A percentile compares a stretch with the other conserved stretches of the same genome.
Conservation (phyloP, 371 early-diverging fungal genomes). For the Mucor lusitanicus region DNA sequence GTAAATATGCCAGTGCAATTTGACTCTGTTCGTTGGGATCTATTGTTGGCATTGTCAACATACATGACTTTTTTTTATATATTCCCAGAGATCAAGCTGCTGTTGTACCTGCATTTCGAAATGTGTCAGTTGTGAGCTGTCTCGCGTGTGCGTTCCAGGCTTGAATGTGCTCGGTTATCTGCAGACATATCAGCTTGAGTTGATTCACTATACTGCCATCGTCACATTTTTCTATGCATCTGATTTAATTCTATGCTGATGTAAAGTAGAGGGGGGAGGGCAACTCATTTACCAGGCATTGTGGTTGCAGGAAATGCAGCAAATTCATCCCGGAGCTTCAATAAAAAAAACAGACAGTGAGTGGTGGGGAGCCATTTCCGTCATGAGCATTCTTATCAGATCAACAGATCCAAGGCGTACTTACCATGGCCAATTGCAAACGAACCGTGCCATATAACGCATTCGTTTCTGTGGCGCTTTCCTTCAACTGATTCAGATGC, state of each 20-base stretch:
- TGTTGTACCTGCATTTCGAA: neutral
- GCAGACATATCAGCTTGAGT: neutral
- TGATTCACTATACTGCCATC: neutral
- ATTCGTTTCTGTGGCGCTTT: neutral
- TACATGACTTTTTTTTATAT: neutral
- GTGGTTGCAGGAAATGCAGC: neutral
- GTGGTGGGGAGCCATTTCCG: neutral
- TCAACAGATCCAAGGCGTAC: neutral
- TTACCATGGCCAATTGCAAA: constrained; percentile 7
- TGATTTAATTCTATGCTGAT: neutral
- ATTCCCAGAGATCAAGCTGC: neutral
- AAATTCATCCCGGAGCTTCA: constrained; percentile 11
- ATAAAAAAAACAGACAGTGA: neutral
- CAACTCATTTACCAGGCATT: neutral
- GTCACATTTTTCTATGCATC: neutral
- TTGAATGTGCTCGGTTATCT: neutral
- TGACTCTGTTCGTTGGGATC: neutral
- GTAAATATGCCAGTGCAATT: neutral
- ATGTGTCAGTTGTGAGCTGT: neutral
- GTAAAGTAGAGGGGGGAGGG: neutral
- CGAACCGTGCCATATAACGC: neutral
- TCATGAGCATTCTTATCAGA: neutral
- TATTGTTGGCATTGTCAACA: neutral
- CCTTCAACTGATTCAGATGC: neutral
- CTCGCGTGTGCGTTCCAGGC: neutral